Evolutionary conservation across 768 basidiomycete species (phyloP), one percentile per base, ranked within the genome.

Genomic region (Cytidiella melzeri): DNA sequence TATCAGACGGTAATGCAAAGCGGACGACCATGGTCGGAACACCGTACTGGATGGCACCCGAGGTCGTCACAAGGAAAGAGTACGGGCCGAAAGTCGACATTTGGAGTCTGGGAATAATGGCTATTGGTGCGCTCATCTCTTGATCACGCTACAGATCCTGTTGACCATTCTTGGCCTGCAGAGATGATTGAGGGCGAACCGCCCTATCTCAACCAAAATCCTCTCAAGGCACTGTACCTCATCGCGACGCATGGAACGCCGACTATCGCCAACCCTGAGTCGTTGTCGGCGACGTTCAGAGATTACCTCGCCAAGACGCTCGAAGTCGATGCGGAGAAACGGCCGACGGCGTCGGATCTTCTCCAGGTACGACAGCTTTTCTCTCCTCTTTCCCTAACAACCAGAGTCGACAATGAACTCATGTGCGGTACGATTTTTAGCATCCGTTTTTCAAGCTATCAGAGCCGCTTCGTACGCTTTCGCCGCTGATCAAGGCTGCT

Each of bases 101-200:
- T 50, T 96, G 94, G 93, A 88, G 84, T 64, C 69, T 96, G 55
- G 93, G 93, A 3, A 96, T 97, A 73, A 96, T 95, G 81, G 88
- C 93, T 40, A 89, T 96, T 56, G 93, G 92, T 87, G 66, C 64
- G 73, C 71, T 45, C 26, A 37, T 37, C n/a, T 30, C 40, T 43
- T 38, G 6, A 23, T 38, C 34, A 46, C 25, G 26, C 37, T 13
- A 26, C 19, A 15, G 24, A 25, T 27, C 5, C 20, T 23, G 34
- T 39, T 50, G 9, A 40, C 27, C 12, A 50, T 48, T 41, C 18
- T 46, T 40, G 30, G 27, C 27, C 18, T 39, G 21, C 61, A 92
- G 92, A 96, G 71, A 96, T 97, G 93, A 94, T 97, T 59, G 93
- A 97, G 69, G 94, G 93, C 48, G 94, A 96, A 66, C 93, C 93